phyloP scores from a whole-genome alignment of 768 basidiomycete genomes.

The Boletus tylopilopsis region DNA sequence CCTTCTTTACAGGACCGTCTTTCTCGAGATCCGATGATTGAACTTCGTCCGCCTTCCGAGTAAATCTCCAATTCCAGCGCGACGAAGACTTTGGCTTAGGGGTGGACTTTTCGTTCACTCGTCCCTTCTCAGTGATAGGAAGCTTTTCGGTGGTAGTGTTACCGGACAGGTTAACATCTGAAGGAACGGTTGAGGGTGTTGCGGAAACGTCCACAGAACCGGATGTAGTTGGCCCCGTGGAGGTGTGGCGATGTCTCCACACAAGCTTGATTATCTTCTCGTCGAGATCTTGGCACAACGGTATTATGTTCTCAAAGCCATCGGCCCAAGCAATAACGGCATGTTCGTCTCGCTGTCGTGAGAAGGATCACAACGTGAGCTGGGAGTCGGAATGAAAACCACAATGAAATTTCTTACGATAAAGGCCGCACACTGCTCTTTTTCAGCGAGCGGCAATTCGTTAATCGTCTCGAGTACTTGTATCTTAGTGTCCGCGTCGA shows the following conservation, averaged over 20 bases:
- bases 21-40: slow-evolving; percentile 45
- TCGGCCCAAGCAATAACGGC: slow-evolving; percentile 84
- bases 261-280: slow-evolving; percentile 78
- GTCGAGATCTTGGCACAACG: slow-evolving; percentile 65
- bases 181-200: slow-evolving; percentile 45
- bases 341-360: slow-evolving; percentile 67
- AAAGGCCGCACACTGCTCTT: slow-evolving; percentile 89
- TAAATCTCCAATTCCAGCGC: slow-evolving; percentile 47
- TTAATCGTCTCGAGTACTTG: slow-evolving; percentile 74
- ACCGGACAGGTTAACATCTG: slow-evolving; percentile 51
- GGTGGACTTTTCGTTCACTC: not conserved
- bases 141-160: slow-evolving; percentile 27
- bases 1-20: slow-evolving; percentile 30
- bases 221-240: slow-evolving; percentile 17
- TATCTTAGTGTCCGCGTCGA: slow-evolving; percentile 79
- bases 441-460: slow-evolving; percentile 73
- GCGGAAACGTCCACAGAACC: slow-evolving; percentile 33
- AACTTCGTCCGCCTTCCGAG: slow-evolving; percentile 20
- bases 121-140: slow-evolving; percentile 21
- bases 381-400: not conserved
- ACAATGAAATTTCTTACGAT: slow-evolving; percentile 47
- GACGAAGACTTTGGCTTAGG: slow-evolving; percentile 8
- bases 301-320: slow-evolving; percentile 73
- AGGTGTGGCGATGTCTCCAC: slow-evolving; percentile 50
- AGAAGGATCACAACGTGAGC: not conserved